Evolutionary conservation across 2,329 filamentous ascomycete species (phyloP).

Genomic region (Aplosporella prunicola): DNA sequence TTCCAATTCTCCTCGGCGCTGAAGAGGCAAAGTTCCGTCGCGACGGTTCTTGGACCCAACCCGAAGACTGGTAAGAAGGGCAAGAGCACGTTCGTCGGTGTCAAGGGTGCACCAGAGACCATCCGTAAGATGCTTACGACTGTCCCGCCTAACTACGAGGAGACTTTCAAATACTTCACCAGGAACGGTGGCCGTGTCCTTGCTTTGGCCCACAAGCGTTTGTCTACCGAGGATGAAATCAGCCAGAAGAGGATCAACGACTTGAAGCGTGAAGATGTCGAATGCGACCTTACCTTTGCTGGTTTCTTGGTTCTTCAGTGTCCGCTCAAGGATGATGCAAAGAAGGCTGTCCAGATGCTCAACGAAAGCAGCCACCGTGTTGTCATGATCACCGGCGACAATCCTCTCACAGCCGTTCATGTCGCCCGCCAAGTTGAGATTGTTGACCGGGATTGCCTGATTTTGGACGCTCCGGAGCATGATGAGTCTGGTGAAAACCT

Average conservation of each 20-base stretch:
- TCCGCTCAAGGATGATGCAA: slow-evolving; percentile 91
- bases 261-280: slow-evolving; percentile 84
- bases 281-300: slow-evolving; percentile 75
- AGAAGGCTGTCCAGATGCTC: slow-evolving; percentile 88
- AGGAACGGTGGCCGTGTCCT: slow-evolving; percentile 90
- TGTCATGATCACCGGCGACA: slow-evolving; percentile 98
- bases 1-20: slow-evolving; percentile 97
- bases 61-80: slow-evolving; percentile 63
- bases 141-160: slow-evolving; percentile 81
- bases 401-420: slow-evolving; percentile 90
- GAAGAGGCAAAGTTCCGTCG: slow-evolving; percentile 91
- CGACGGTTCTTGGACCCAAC: slow-evolving; percentile 66
- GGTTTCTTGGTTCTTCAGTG: slow-evolving; percentile 94
- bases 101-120: slow-evolving; percentile 95
- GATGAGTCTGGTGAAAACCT: slow-evolving; percentile 71
- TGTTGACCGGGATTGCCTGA: slow-evolving; percentile 88
- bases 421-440: slow-evolving; percentile 95
- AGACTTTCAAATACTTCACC: slow-evolving; percentile 97
- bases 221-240: slow-evolving; percentile 72
- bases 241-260: slow-evolving; percentile 82
- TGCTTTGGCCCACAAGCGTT: slow-evolving; percentile 85
- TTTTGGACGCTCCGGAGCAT: slow-evolving; percentile 89
- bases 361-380: slow-evolving; percentile 98
- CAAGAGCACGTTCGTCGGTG: slow-evolving; percentile 81
- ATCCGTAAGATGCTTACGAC: slow-evolving; percentile 86